phyloP scores from a whole-genome alignment of 2,329 filamentous ascomycete species.

The Emmonsiellopsis sp. region DNA sequence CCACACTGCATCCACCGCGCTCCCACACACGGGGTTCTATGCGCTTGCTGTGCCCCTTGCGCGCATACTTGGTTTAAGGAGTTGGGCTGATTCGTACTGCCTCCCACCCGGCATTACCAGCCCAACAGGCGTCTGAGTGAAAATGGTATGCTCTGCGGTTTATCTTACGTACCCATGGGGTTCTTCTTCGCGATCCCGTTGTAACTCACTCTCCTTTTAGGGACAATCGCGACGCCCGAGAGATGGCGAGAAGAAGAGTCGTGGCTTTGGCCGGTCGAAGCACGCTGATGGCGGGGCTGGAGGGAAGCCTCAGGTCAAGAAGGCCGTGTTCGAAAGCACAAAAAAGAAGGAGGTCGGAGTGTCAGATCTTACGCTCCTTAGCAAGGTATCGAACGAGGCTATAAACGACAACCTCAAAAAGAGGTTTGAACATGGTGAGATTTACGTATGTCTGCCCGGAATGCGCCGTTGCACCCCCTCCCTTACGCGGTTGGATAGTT shows the following conservation, averaged over 20 bases:
- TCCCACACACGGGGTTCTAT: background rate
- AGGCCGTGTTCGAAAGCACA: conserved; percentile 87
- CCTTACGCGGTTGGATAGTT: background rate
- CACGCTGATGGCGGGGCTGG: conserved; percentile 33
- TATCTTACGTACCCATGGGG: too few species aligned
- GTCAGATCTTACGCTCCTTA: conserved; percentile 91
- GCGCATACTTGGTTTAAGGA: background rate
- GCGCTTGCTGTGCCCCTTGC: background rate
- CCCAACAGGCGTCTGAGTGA: background rate
- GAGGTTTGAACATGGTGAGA: conserved; percentile 92
- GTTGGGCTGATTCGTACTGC: background rate
- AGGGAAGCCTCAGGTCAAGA: conserved; percentile 67
- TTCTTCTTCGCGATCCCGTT: background rate
- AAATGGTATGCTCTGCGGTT: background rate
- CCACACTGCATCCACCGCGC: background rate
- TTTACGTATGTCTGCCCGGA: conserved; percentile 55
- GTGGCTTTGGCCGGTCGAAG: conserved; percentile 33
- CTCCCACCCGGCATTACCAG: background rate
- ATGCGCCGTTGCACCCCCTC: background rate
- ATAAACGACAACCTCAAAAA: conserved; percentile 99
- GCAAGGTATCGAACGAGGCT: conserved; percentile 97
- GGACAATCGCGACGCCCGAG: conserved; percentile 35
- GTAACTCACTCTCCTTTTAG: conserved; percentile 14
- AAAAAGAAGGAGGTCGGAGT: conserved; percentile 99
- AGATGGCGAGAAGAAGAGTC: conserved; percentile 34